Base-by-base conservation (phyloP, 108 stramenopile genomes). In the Schizochytrium sp. region DNA sequence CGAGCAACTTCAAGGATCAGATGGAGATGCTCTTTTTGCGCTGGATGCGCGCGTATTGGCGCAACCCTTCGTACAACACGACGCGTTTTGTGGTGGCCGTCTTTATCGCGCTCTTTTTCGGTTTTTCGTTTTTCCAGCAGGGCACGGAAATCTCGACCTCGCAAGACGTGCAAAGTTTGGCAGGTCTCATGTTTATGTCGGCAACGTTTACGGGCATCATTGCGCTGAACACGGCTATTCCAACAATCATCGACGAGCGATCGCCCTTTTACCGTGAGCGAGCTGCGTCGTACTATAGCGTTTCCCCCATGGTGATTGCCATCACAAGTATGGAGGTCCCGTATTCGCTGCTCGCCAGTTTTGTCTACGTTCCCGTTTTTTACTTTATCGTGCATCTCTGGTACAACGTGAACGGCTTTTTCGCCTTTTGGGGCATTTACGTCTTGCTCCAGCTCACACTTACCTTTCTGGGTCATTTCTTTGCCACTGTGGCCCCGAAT, bases 201-300 rank as follows among this genome's bases (percentile, higher is more conserved):
- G 3, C 83, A 16, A 34, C 16, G 87, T 94, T 57, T 87, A 90
- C 90, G 58, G 93, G 94, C 69, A 87, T 93, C 43, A 69, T 92
- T 21, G 71, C 89, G 1, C 91, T 93, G 51, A 91, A 69, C 72
- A 87, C 91, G 23, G 91, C 88, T 6, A n/a, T 94, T 4, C 94
- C 94, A 12, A 92, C 91, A 12, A 92, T 93, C 88, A 58, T 88
- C 47, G 88, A 57, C 43, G 87, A 91, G 14, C 90, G 94, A 16
- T 91, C 92, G 69, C 91, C 93, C 87, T 94, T 91, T 71, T 94
- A 94, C 72, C 89, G 92, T n/a, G 93, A 94, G 57, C 90, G 91
- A 21, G 92, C 93, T 21, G 89, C 92, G 44, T 91, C 91, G 25
- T 93, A 93, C 93, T 89, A 89, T 12, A 29, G 29, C 23, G 63